Evolutionary conservation across 768 basidiomycete genomes (phyloP), one percentile per base, ranked within the genome.

Genomic region (Podaxis carcinomalis): DNA sequence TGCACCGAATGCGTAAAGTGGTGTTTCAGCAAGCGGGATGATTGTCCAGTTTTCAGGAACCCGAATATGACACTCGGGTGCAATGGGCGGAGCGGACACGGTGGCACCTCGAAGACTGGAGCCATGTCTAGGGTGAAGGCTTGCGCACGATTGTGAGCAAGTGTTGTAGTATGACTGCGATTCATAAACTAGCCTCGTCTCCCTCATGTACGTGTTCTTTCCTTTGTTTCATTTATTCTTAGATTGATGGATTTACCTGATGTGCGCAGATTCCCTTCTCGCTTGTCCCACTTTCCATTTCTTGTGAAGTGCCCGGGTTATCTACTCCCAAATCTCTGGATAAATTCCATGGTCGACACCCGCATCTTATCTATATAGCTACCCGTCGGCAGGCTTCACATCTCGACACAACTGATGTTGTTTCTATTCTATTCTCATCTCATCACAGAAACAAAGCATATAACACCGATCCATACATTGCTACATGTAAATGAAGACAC

Each of bases 1-100:
- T 74, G 73, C 64, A 61, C 35, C 28, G 32, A 58, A n/a, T 74
- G 73, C 54, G 50, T 63, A 25, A 66, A 65, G 11, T 72, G 62
- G 62, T 74, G 73, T 59, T 68, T 61, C 59, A 70, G 46, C 23
- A 44, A 46, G 28, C 40, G 59, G 44, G 35, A 60, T 21, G 59
- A 60, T n/a, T 60, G 59, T 55, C 59, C 59, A 37, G 2, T 47
- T 4, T 25, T 54, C 21, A 44, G 47, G 52, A 21, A 47, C n/a
- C 28, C 52, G 14, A n/a, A 25, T 13, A 47, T 36, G 59, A 46
- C 46, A 36, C 42, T 37, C 25, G 52, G 59, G 7, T 14, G 28
- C 25, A 35, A n/a, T 19, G 42, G 7, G 13, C 42, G 21, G 10
- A 32, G 39, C 14, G n/a, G 39, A 5, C 23, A 35, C 21, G 28